These are phyloP conservation scores for Clavispora santaluciae DNA, from an alignment of 805 yeast species.

Conservation along the genomic window DNA sequence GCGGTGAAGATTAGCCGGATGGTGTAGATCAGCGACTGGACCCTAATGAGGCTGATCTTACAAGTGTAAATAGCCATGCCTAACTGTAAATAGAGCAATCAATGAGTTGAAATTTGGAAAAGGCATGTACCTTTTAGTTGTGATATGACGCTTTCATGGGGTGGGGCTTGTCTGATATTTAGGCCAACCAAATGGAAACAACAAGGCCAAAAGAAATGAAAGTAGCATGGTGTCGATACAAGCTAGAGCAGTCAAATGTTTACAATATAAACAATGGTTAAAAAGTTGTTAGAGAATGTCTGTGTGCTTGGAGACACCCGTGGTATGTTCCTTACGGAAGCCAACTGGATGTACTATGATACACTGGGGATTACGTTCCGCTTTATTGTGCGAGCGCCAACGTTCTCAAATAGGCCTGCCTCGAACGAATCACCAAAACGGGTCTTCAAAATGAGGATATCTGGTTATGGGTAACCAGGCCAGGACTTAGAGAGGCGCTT, in stretches of 20 bases:
- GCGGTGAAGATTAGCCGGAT: conserved; percentile 23
- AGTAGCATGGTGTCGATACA: too few relatives aligned
- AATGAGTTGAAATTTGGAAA: neutral
- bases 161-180: too few relatives aligned
- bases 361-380: conserved; percentile 29
- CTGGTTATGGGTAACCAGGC: conserved; percentile 11
- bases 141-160: too few relatives aligned
- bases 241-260: too few relatives aligned
- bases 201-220: too few relatives aligned
- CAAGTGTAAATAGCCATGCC: neutral
- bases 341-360: conserved; percentile 45
- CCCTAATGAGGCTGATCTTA: neutral
- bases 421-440: conserved; percentile 39
- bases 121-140: too few relatives aligned
- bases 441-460: conserved; percentile 32
- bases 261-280: neutral
- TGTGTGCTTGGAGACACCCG: conserved; percentile 50
- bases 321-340: conserved; percentile 20
- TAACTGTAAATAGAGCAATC: neutral
- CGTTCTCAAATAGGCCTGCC: conserved; percentile 24
- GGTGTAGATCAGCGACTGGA: neutral
- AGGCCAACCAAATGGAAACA: too few relatives aligned
- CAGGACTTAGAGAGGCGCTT: conserved; percentile 11
- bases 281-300: conserved; percentile 19
- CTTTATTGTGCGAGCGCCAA: conserved; percentile 20